Percentiles rank a stretch among this genome's conserved stretches.
Conservation (phyloP, 805 yeast species). For the Clavispora carvajalis region DNA sequence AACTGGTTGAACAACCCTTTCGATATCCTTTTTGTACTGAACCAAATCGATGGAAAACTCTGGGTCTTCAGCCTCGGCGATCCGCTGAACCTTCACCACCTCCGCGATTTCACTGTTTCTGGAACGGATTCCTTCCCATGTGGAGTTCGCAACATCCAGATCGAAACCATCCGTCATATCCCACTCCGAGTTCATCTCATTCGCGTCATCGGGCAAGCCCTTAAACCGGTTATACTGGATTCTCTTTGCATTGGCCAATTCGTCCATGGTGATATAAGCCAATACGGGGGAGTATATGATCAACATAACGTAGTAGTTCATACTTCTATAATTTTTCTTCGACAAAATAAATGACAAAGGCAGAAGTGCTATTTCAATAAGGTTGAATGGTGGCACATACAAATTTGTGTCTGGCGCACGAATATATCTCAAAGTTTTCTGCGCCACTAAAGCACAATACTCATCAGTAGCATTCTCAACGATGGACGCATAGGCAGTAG, state of each 20-base stretch:
- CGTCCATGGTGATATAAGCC: constrained; percentile 55
- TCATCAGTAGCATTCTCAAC: constrained; percentile 81
- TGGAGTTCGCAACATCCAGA: constrained; percentile 22
- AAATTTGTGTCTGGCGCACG: constrained; percentile 86
- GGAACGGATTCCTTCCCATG: constrained; percentile 36
- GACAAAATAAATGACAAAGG: constrained; percentile 32
- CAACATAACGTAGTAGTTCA: constrained; percentile 57
- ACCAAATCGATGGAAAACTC: constrained; percentile 49
- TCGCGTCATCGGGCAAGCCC: constrained; percentile 70
- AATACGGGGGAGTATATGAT: constrained; percentile 66
- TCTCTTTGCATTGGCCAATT: constrained; percentile 61
- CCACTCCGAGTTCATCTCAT: constrained; percentile 76
- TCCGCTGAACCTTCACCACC: constrained; percentile 44
- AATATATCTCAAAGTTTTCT: constrained; percentile 75
- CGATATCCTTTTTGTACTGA: constrained; percentile 49
- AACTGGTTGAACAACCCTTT: constrained; percentile 53
- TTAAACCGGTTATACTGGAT: constrained; percentile 64
- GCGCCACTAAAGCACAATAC: constrained; percentile 77
- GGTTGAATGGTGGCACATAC: constrained; percentile 79
- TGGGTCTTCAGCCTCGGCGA: constrained; percentile 67
- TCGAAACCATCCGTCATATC: constrained; percentile 71
- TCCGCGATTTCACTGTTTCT: constrained; percentile 33
- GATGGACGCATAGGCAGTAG: constrained; percentile 77
- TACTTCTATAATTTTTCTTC: constrained; percentile 25
- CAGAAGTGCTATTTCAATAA: constrained; percentile 49